These are phyloP conservation scores for Meredithiella fracta DNA, from an alignment of 2,329 filamentous ascomycete species.

Conservation along the genomic window DNA sequence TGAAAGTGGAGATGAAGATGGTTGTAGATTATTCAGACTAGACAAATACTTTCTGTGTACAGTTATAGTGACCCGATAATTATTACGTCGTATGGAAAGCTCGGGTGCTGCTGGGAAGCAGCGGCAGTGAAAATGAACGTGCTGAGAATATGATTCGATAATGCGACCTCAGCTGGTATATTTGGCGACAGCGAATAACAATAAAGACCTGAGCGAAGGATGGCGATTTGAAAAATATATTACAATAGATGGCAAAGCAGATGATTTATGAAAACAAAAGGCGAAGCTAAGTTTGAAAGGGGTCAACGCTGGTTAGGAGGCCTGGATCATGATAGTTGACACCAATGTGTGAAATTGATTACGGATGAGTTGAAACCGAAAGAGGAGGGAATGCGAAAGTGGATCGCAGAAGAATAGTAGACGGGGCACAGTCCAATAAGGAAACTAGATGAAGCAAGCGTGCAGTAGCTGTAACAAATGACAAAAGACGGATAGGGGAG, in stretches of 20 bases:
- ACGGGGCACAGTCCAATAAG: neutral
- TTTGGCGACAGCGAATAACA: neutral
- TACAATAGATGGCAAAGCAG: neutral
- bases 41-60: neutral
- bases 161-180: neutral
- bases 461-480: constrained; percentile 1
- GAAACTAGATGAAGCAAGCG: neutral
- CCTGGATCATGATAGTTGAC: neutral
- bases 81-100: neutral
- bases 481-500: neutral
- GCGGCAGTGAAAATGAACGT: neutral
- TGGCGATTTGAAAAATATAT: neutral
- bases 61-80: neutral
- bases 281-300: neutral
- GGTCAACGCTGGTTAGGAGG: neutral
- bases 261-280: neutral
- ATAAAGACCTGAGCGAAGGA: neutral
- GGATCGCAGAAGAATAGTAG: neutral
- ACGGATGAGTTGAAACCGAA: neutral
- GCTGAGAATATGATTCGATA: neutral
- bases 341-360: neutral
- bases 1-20: neutral
- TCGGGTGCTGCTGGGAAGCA: neutral
- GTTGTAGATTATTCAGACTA: neutral
- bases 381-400: neutral